Conservation (phyloP, 2,329 filamentous ascomycete species). For the Colletotrichum scovillei region DNA sequence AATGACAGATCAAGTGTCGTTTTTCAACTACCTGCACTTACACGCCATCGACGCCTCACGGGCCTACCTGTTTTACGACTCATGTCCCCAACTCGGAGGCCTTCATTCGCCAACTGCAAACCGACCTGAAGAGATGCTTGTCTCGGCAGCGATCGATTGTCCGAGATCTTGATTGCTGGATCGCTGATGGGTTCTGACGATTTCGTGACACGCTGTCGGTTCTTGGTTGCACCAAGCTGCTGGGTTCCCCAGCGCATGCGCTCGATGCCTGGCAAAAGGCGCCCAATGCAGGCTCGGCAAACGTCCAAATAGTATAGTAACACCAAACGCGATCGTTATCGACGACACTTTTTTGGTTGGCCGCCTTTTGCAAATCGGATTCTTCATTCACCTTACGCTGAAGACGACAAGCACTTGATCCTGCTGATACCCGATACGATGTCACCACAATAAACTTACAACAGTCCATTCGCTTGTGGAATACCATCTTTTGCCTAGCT, state of each 20-base stretch:
- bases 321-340: background rate
- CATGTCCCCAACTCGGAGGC: background rate
- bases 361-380: background rate
- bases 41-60: slow-evolving; percentile 14
- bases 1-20: slow-evolving; percentile 31
- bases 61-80: background rate
- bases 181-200: background rate
- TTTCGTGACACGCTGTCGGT: background rate
- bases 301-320: background rate
- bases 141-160: slow-evolving; percentile 30
- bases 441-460: background rate
- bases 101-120: slow-evolving; percentile 1
- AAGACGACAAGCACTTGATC: background rate
- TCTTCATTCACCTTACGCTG: background rate
- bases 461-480: background rate
- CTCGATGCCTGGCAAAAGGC: background rate
- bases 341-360: background rate
- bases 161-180: slow-evolving; percentile 28
- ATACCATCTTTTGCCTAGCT: background rate
- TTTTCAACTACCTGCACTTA: slow-evolving; percentile 21
- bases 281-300: background rate
- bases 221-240: background rate
- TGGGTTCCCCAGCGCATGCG: slow-evolving; percentile 6
- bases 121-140: background rate
- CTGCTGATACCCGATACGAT: background rate